A percentile compares a stretch with the other conserved stretches of the same genome.
Evolutionary conservation across 2,329 filamentous ascomycete genomes (phyloP).

Genomic region (Xylaria multiplex): DNA sequence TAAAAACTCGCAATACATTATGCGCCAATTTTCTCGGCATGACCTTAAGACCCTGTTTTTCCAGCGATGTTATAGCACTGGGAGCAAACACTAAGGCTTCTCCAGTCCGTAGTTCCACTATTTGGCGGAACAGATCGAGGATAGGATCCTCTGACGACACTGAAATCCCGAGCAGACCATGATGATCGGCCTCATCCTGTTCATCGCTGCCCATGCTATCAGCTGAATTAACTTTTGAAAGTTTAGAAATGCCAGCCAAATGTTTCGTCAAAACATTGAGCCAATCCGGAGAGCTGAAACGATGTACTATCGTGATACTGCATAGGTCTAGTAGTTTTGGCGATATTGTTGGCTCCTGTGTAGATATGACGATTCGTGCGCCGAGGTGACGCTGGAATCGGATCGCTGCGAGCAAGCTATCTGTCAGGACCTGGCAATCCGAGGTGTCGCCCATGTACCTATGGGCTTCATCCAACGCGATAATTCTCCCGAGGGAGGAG

Average conservation of each 20-base stretch:
- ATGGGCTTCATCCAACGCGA: conserved; percentile 82
- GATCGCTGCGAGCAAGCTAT: conserved; percentile 70
- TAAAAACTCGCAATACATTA: conserved; percentile 53
- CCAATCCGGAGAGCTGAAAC: conserved; percentile 35
- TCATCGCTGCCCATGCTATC: neutral
- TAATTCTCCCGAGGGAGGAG: conserved; percentile 62
- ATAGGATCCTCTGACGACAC: conserved; percentile 24
- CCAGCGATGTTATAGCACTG: conserved; percentile 53
- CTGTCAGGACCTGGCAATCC: conserved; percentile 68
- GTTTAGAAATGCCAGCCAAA: conserved; percentile 31
- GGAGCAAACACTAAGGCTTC: conserved; percentile 61
- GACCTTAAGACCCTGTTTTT: conserved; percentile 23
- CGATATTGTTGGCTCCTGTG: conserved; percentile 79
- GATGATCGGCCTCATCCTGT: neutral
- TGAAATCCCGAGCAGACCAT: conserved; percentile 14
- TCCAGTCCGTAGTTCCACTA: conserved; percentile 56
- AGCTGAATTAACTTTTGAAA: conserved; percentile 3
- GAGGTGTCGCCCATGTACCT: conserved; percentile 73
- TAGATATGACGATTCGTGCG: conserved; percentile 75
- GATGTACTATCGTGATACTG: conserved; percentile 51
- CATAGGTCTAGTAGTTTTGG: conserved; percentile 76
- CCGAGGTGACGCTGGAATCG: conserved; percentile 77
- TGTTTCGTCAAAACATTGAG: conserved; percentile 29
- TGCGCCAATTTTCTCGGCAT: conserved; percentile 50
- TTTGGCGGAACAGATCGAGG: conserved; percentile 54